Conservation (phyloP, 495 filamentous ascomycete genomes). For the Jackrogersella minutella region DNA sequence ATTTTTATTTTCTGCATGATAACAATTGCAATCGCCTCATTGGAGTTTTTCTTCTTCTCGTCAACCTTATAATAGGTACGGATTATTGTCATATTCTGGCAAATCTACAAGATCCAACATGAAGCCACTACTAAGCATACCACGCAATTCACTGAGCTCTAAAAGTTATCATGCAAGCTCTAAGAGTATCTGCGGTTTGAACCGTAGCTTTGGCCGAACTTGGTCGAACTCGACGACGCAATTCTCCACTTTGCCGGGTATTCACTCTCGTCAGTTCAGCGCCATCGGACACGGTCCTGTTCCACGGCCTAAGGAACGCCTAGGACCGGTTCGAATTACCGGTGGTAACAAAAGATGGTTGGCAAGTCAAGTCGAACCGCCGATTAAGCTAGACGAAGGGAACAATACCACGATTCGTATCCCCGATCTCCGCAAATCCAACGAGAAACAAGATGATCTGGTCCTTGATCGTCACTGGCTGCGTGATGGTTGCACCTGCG, state of each 20-base stretch:
- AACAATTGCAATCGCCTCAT: too few species aligned
- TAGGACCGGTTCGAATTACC: neutral
- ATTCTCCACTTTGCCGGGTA: too few species aligned
- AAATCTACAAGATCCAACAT: neutral
- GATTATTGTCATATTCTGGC: neutral
- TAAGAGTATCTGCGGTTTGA: neutral
- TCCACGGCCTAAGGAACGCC: neutral
- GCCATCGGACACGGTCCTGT: neutral
- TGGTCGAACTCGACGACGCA: neutral
- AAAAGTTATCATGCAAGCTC: constrained; percentile 1
- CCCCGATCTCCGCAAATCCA: too few species aligned
- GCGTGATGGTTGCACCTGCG: constrained; percentile 80
- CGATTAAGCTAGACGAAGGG: neutral
- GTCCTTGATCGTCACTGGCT: constrained; percentile 58
- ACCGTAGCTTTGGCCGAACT: constrained; percentile 1
- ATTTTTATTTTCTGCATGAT: too few species aligned
- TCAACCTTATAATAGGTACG: too few species aligned
- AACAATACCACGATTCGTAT: neutral
- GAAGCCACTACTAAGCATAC: neutral
- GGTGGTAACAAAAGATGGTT: neutral
- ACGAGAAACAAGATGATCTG: neutral
- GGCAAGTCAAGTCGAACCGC: neutral
- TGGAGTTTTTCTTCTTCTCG: too few species aligned
- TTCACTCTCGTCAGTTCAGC: neutral
- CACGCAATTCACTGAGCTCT: constrained; percentile 1